Evolutionary conservation across 192 early-diverging fungal genomes (phyloP).

Genomic region (Backusella macrospora): DNA sequence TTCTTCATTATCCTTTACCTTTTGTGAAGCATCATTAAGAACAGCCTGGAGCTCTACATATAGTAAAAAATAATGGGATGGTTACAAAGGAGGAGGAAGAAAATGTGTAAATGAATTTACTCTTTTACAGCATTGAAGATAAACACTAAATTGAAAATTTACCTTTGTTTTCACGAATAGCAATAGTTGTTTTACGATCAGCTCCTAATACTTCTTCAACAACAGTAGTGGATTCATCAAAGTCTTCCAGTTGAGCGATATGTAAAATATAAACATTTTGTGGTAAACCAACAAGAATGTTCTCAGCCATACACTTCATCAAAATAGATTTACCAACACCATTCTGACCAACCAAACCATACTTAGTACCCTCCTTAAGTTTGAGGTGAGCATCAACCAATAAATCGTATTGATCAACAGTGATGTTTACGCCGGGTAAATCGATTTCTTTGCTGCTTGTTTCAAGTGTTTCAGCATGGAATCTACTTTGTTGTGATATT

Average conservation of each 20-base stretch:
- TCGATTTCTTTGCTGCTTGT: slow-evolving; percentile 82
- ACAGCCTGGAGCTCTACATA: slow-evolving; percentile 5
- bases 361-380: slow-evolving; percentile 75
- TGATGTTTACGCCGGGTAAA: slow-evolving; percentile 77
- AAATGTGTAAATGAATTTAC: too few species aligned
- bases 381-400: slow-evolving; percentile 76
- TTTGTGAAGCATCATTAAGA: neutral
- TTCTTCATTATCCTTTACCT: neutral
- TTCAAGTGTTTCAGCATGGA: slow-evolving; percentile 80
- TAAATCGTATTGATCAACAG: slow-evolving; percentile 66
- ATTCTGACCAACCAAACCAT: slow-evolving; percentile 80
- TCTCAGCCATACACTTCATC: slow-evolving; percentile 63
- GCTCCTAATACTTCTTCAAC: slow-evolving; percentile 67
- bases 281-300: slow-evolving; percentile 77
- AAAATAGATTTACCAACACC: slow-evolving; percentile 79
- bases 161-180: slow-evolving; percentile 40
- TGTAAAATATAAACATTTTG: slow-evolving; percentile 79
- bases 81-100: too few species aligned
- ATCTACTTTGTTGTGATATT: slow-evolving; percentile 81
- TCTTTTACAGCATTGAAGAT: too few species aligned
- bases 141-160: too few species aligned
- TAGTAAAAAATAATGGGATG: too few species aligned
- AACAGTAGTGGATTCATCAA: slow-evolving; percentile 53
- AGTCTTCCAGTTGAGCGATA: slow-evolving; percentile 78
- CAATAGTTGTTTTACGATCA: slow-evolving; percentile 58